These are phyloP conservation scores for Dactylellina parvicollis DNA, from an alignment of 2,329 filamentous ascomycete genomes.

Conservation along the genomic window DNA sequence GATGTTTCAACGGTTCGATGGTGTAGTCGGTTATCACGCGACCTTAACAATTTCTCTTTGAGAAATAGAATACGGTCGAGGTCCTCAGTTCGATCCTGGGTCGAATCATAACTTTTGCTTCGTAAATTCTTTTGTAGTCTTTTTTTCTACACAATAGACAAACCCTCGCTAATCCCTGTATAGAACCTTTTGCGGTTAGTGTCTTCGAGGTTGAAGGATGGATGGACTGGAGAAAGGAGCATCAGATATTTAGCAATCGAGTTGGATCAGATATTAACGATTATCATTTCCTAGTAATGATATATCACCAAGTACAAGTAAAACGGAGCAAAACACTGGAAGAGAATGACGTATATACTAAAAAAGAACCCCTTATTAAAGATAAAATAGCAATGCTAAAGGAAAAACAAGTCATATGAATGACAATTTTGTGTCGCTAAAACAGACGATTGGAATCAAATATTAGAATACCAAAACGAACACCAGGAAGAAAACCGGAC, in stretches of 20 bases:
- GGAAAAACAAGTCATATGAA: neutral
- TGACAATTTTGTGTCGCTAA: constrained; percentile 1
- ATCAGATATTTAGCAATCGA: too few species aligned
- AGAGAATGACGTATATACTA: constrained; percentile 26
- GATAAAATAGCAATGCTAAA: neutral
- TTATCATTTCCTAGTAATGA: constrained; percentile 10
- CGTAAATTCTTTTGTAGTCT: neutral
- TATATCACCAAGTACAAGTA: neutral
- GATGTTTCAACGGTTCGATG: constrained; percentile 40
- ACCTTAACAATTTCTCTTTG: constrained; percentile 46
- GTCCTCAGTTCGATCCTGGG: constrained; percentile 55
- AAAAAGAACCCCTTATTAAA: neutral
- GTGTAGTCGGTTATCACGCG: constrained; percentile 55
- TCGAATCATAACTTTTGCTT: constrained; percentile 43
- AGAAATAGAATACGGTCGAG: constrained; percentile 36
- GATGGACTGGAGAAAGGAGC: too few species aligned
- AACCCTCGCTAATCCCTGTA: neutral
- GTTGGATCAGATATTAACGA: constrained; percentile 1
- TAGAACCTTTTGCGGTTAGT: too few species aligned
- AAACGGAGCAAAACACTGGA: neutral
- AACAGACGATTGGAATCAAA: neutral
- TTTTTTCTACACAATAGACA: neutral
- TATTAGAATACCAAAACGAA: neutral
- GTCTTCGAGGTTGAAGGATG: too few species aligned
- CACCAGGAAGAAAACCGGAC: neutral